These are phyloP conservation scores for Linnemannia elongata DNA, from an alignment of 192 early-diverging fungal species.

Conservation along the genomic window DNA sequence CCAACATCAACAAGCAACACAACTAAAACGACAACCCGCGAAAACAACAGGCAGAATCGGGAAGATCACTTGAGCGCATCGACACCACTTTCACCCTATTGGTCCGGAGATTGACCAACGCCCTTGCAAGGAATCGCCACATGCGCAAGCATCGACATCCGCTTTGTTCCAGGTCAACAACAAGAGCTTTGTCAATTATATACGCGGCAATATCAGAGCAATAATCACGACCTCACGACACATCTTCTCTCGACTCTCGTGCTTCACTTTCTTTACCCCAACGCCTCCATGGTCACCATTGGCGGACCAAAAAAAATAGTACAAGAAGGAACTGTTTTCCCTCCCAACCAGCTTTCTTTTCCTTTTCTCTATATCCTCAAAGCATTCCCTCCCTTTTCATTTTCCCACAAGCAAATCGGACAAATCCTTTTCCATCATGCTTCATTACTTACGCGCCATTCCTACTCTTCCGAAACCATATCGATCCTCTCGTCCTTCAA, in stretches of 20 bases:
- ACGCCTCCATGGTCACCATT: not conserved
- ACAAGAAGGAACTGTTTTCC: not conserved
- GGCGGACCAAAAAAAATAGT: not conserved
- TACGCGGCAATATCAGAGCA: not conserved
- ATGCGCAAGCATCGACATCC: constrained; percentile 21
- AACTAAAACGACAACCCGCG: constrained; percentile 18
- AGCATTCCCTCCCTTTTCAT: not conserved
- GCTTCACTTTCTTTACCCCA: not conserved
- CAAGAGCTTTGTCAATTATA: not conserved
- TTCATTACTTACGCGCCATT: not conserved
- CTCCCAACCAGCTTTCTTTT: not conserved
- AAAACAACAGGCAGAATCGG: constrained; percentile 3
- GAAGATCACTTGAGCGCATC: not conserved
- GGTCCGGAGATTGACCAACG: constrained; percentile 27
- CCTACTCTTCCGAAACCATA: not conserved
- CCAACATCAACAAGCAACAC: not conserved
- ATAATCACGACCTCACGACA: not conserved
- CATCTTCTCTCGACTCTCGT: not conserved
- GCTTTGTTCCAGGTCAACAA: constrained; percentile 8
- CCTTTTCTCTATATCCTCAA: not conserved
- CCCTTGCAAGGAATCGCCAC: constrained; percentile 17
- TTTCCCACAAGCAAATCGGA: not conserved
- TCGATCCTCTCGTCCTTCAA: not conserved
- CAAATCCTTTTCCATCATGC: not conserved
- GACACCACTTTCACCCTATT: constrained; percentile 19